A percentile compares a stretch with the other conserved stretches of the same genome.
These are phyloP conservation scores for Aspergillus cristatus DNA, from an alignment of 495 filamentous ascomycete genomes.

Conservation along the genomic window DNA sequence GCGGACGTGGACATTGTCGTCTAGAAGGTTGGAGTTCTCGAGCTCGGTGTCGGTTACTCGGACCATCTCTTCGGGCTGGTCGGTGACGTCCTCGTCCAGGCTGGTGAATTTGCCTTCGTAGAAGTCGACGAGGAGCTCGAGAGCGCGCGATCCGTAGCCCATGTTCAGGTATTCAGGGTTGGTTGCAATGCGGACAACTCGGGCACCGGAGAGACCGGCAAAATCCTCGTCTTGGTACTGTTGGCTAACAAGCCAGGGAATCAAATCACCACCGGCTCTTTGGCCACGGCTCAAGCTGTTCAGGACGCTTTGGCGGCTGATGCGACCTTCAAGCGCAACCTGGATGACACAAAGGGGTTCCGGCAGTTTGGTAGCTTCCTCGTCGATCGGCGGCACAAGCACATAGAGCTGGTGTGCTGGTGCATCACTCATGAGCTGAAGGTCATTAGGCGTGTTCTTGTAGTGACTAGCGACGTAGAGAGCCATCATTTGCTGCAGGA, in stretches of 20 bases:
- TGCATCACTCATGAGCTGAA: slow-evolving; percentile 96
- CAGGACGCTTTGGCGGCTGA: slow-evolving; percentile 85
- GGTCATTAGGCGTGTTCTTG: slow-evolving; percentile 96
- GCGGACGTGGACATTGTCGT: slow-evolving; percentile 82
- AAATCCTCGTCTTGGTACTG: slow-evolving; percentile 99
- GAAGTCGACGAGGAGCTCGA: slow-evolving; percentile 80
- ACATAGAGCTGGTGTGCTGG: slow-evolving; percentile 96
- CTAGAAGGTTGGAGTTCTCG: slow-evolving; percentile 63
- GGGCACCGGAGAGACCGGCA: slow-evolving; percentile 82
- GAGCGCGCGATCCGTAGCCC: slow-evolving; percentile 87
- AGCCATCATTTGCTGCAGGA: slow-evolving; percentile 96
- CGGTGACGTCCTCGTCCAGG: slow-evolving; percentile 53
- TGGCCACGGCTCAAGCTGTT: slow-evolving; percentile 83
- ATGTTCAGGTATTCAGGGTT: slow-evolving; percentile 90
- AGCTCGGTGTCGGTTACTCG: slow-evolving; percentile 81
- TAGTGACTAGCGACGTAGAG: slow-evolving; percentile 98
- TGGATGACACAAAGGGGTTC: slow-evolving; percentile 95
- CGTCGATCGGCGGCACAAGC: slow-evolving; percentile 77
- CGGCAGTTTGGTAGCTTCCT: slow-evolving; percentile 67
- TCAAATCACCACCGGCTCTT: slow-evolving; percentile 86
- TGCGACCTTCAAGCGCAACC: slow-evolving; percentile 87
- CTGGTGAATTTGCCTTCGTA: slow-evolving; percentile 90
- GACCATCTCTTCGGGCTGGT: slow-evolving; percentile 50
- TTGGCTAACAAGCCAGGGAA: slow-evolving; percentile 95
- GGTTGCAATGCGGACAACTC: slow-evolving; percentile 90